Evolutionary conservation across 2,329 filamentous ascomycete species (phyloP).

Genomic region (Pseudogymnoascus sp.): DNA sequence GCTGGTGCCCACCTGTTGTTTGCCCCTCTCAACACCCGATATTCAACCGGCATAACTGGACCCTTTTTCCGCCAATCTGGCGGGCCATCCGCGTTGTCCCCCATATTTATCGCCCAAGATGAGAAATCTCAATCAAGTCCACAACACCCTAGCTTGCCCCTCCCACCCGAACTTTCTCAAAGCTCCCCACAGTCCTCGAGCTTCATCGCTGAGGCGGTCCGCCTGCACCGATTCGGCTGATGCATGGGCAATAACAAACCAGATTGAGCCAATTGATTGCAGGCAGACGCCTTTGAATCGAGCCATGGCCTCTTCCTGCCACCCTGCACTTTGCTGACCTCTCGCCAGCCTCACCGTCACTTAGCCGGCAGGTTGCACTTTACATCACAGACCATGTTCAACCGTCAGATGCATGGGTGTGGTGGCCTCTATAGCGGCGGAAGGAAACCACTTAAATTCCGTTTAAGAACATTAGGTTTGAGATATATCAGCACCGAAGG

Average conservation of each 20-base stretch:
- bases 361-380: constrained; percentile 6
- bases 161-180: background rate
- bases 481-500: constrained; percentile 21
- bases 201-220: constrained; percentile 7
- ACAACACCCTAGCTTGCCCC: constrained; percentile 5
- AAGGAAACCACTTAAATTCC: constrained; percentile 14
- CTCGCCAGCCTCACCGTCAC: constrained; percentile 6
- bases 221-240: constrained; percentile 9
- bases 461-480: constrained; percentile 20
- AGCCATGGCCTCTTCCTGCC: background rate
- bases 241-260: background rate
- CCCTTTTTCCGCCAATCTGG: background rate
- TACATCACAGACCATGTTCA: constrained; percentile 7
- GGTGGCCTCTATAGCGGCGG: constrained; percentile 4
- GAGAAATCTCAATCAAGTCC: constrained; percentile 8
- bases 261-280: constrained; percentile 8
- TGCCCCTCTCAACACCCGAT: background rate
- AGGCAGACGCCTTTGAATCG: background rate
- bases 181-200: background rate
- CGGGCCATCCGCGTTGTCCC: background rate
- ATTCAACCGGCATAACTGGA: background rate
- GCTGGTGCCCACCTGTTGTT: background rate
- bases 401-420: constrained; percentile 7
- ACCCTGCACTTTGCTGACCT: constrained; percentile 5
- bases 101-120: background rate